Evolutionary conservation across 2,329 filamentous ascomycete genomes (phyloP), one percentile per base, ranked within the genome.

Genomic region (Aspergillus intermedius): DNA sequence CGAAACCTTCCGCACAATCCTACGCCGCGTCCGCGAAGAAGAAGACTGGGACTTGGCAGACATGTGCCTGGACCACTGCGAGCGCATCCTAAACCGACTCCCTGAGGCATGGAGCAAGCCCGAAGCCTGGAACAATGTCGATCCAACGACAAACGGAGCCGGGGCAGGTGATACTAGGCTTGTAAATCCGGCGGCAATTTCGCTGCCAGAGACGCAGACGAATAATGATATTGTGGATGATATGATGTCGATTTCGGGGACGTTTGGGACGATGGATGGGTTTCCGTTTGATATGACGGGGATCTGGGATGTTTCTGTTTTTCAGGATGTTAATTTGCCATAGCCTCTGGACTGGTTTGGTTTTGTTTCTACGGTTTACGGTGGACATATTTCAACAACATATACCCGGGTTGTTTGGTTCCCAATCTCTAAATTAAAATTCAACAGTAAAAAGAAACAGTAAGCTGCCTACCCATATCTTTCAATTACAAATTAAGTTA

Each of bases 31-130:
- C 19, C 66, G 70, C 12, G 72, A 74, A 25, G 72, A 77, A 45
- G 73, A 77, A 55, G 72, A 76, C 44, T 80, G 77, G 77, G 77
- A 80, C 52, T 70, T 80, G 7, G 77, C 77, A 6, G 73, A 76
- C 44, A 78, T 78, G 61, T 78, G 75, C 41, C 61, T 80, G 3
- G 75, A 79, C 37, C 70, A 74, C 56, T 74, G 72, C 57, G 72
- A 74, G 49, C 64, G 65, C 23, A 70, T 74, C 46, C 62, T 74
- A 54, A 69, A 65, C 60, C 62, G 69, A 39, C 68, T 70, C 23
- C 67, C 68, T 4, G 64, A 60, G 4, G 61, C 55, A 10, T 46
- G 49, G 44, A 51, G 49, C 17, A 28, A 28, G 4, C 25, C 25
- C 3, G 25, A 28, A 28, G 37, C 37, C 37, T 40, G 37, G 37